Conservation (phyloP, 1,284 basidiomycete genomes). For the Schizophyllum amplum region DNA sequence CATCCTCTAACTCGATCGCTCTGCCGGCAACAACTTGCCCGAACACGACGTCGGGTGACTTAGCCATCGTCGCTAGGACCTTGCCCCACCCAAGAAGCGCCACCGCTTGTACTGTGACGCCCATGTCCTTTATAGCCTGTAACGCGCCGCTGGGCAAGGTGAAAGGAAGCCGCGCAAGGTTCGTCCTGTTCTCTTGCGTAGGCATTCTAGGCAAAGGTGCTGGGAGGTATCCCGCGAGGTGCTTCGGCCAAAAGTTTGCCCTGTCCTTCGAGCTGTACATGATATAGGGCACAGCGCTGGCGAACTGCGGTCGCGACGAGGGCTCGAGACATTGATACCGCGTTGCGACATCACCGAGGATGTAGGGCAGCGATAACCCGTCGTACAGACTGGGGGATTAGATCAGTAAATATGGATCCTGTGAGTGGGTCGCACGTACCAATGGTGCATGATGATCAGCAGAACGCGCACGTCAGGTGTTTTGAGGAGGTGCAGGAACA, state of each 20-base stretch:
- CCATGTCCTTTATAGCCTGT: constrained; percentile 3
- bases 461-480: constrained; percentile 6
- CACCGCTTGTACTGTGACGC: constrained; percentile 9
- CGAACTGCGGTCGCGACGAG: constrained; percentile 5
- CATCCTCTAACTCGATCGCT: constrained; percentile 7
- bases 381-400: constrained; percentile 6
- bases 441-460: constrained; percentile 7
- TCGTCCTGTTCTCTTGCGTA: not conserved
- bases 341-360: constrained; percentile 7
- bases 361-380: constrained; percentile 8
- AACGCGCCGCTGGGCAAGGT: constrained; percentile 1
- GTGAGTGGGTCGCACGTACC: constrained; percentile 1
- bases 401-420: not conserved
- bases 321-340: not conserved
- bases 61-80: constrained; percentile 3
- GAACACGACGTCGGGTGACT: constrained; percentile 7
- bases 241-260: constrained; percentile 5
- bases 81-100: constrained; percentile 8
- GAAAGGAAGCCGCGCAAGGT: constrained; percentile 3
- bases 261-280: constrained; percentile 8
- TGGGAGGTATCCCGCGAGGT: constrained; percentile 1
- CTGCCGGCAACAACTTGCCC: constrained; percentile 9
- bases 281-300: constrained; percentile 5
- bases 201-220: not conserved
- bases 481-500: not conserved